phyloP scores from a whole-genome alignment of 2,329 filamentous ascomycete genomes.

The Thielaviopsis ethacetica region DNA sequence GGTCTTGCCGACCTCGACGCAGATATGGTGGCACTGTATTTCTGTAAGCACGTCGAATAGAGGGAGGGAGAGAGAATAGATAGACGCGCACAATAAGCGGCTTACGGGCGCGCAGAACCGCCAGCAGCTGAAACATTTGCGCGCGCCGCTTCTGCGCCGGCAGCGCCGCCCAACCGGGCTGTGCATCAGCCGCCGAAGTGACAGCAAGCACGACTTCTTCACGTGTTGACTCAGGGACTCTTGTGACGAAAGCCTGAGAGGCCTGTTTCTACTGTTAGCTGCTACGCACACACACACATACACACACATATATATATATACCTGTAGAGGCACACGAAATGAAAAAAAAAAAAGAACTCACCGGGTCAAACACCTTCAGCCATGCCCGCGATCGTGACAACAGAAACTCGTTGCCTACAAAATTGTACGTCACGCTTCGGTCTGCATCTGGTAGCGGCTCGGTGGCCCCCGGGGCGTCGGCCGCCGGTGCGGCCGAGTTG shows the following conservation, averaged over 20 bases:
- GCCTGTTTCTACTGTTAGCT: slow-evolving; percentile 4
- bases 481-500: too few species aligned
- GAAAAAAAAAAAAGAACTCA: not conserved
- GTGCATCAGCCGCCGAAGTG: slow-evolving; percentile 8
- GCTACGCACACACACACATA: too few species aligned
- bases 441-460: too few species aligned
- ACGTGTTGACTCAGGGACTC: slow-evolving; percentile 15
- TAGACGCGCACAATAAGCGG: slow-evolving; percentile 11
- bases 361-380: slow-evolving; percentile 14
- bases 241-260: slow-evolving; percentile 13
- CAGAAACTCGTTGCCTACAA: slow-evolving; percentile 13
- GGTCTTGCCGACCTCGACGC: slow-evolving; percentile 15
- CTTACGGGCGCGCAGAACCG: slow-evolving; percentile 4
- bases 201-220: slow-evolving; percentile 13
- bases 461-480: too few species aligned
- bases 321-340: not conserved
- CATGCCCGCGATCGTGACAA: slow-evolving; percentile 13
- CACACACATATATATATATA: too few species aligned
- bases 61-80: not conserved
- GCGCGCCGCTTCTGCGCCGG: not conserved
- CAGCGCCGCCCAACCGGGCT: slow-evolving; percentile 9
- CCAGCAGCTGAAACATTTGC: slow-evolving; percentile 2
- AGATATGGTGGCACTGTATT: slow-evolving; percentile 6
- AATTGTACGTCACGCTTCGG: slow-evolving; percentile 11
- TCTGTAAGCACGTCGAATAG: too few species aligned